Percentiles rank a stretch among this genome's conserved stretches.
These are phyloP conservation scores for Cyphellophora attinorum DNA, from an alignment of 2,329 filamentous ascomycete species.

Conservation along the genomic window DNA sequence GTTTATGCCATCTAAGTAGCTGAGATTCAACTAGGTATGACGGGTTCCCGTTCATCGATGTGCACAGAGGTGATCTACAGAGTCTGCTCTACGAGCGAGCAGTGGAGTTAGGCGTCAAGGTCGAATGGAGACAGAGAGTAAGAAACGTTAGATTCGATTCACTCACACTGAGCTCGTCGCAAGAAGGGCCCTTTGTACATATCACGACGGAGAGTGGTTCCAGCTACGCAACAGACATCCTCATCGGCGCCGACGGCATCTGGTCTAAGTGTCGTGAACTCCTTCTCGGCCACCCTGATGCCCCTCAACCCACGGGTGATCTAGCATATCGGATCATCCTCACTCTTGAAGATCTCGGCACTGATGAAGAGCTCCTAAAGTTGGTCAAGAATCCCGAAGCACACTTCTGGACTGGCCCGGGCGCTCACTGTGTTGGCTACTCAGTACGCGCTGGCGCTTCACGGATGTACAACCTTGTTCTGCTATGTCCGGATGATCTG, in stretches of 20 bases:
- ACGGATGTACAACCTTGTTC: constrained; percentile 40
- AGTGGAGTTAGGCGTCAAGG: constrained; percentile 28
- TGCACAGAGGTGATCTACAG: constrained; percentile 42
- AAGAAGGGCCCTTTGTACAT: too few species aligned
- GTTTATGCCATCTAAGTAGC: too few species aligned
- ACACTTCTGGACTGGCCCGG: constrained; percentile 47
- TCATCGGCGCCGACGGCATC: constrained; percentile 41
- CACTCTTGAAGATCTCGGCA: constrained; percentile 38
- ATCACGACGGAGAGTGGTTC: constrained; percentile 17
- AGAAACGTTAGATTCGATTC: neutral
- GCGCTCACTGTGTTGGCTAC: constrained; percentile 43
- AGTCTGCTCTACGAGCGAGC: constrained; percentile 31
- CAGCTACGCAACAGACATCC: constrained; percentile 30
- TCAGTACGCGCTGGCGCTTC: constrained; percentile 33
- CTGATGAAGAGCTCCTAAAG: constrained; percentile 35
- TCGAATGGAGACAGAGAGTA: constrained; percentile 20
- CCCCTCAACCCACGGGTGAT: constrained; percentile 44
- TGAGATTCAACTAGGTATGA: too few species aligned
- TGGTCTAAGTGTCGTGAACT: constrained; percentile 35
- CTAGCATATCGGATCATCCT: constrained; percentile 47
- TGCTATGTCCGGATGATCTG: constrained; percentile 38
- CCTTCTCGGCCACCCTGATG: constrained; percentile 34
- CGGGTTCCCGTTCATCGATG: constrained; percentile 34
- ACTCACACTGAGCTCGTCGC: neutral
- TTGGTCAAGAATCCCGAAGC: constrained; percentile 40